Evolutionary conservation across 2,329 filamentous ascomycete genomes (phyloP), one percentile per base, ranked within the genome.

Genomic region (Nemania sp.): DNA sequence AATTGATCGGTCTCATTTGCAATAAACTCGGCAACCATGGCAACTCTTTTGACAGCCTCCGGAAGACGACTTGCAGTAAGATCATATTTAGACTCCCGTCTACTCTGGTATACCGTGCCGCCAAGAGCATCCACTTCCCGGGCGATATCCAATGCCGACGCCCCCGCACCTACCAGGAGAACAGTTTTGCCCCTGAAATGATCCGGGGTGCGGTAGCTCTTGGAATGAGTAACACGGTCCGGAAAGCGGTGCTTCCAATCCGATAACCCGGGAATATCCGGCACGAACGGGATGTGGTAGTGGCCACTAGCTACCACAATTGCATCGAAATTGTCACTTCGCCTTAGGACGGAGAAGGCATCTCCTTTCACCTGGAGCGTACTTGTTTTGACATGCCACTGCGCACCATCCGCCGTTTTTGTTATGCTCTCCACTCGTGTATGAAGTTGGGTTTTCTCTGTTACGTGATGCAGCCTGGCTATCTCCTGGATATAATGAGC

Each of bases 231-330:
- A 17, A 90, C 77, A 3, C 72, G 64, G 0, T 73, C 74, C 0
- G 82, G 80, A 57, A 81, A 83, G 3, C 64, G 61, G 9, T 68
- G 47, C 63, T 86, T 82, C 82, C 81, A 88, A 14, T 74, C 73
- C 22, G 73, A 67, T 3, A 89, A 73, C 0, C 87, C 87, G 0
- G 75, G 69, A 3, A 86, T 79, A 34, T 80, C 74, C 0, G 87
- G 86, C 1, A 89, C 71, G 52, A 78, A 80, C 0, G 84, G 83
- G 1, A 85, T 75, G 59, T 81, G 80, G 62, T 88, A 89, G 68
- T 90, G 86, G 0, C 87, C 87, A 23, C 77, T 83, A 0, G 86
- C 84, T 3, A 87, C 80, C 1, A 89, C 79, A 1, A 90, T 75
- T 0, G 83, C 82, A 64, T 90, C 86, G 58, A 94, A 81, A 0